Conservation (phyloP, 2,329 filamentous ascomycete genomes). For the Trichophaea hybrida region DNA sequence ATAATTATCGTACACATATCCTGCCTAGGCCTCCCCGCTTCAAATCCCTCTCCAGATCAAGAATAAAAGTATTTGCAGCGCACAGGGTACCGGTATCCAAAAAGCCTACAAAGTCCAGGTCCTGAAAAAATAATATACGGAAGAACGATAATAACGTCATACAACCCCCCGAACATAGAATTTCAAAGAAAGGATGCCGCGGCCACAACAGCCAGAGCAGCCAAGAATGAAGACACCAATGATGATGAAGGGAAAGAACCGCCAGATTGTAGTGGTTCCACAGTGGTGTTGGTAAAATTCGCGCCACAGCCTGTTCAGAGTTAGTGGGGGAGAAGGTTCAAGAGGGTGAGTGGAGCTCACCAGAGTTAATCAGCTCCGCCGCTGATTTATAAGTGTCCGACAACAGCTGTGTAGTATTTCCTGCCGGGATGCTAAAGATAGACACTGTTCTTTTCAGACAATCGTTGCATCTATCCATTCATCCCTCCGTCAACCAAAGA, state of each 20-base stretch:
- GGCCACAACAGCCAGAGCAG: neutral
- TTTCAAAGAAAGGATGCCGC: neutral
- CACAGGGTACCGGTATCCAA: too few species aligned
- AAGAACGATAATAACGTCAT: too few species aligned
- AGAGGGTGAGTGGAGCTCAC: constrained; percentile 11
- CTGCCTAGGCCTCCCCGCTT: too few species aligned
- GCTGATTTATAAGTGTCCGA: constrained; percentile 54
- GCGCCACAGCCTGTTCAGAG: constrained; percentile 38
- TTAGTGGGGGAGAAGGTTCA: neutral
- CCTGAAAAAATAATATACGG: too few species aligned
- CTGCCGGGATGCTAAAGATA: constrained; percentile 57
- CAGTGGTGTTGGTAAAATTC: constrained; percentile 39
- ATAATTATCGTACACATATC: too few species aligned
- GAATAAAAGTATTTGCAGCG: too few species aligned
- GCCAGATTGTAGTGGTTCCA: neutral
- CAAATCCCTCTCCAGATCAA: too few species aligned
- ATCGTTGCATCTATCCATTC: constrained; percentile 43
- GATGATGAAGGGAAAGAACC: neutral
- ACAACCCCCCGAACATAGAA: too few species aligned
- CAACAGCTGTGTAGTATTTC: constrained; percentile 51
- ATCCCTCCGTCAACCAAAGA: neutral
- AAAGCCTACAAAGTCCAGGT: too few species aligned
- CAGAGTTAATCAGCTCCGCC: constrained; percentile 56
- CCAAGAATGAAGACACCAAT: neutral
- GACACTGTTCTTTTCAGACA: constrained; percentile 73